Conservation (phyloP, 225 moss, liverwort and hornwort species). For the Straminergon stramineum region DNA sequence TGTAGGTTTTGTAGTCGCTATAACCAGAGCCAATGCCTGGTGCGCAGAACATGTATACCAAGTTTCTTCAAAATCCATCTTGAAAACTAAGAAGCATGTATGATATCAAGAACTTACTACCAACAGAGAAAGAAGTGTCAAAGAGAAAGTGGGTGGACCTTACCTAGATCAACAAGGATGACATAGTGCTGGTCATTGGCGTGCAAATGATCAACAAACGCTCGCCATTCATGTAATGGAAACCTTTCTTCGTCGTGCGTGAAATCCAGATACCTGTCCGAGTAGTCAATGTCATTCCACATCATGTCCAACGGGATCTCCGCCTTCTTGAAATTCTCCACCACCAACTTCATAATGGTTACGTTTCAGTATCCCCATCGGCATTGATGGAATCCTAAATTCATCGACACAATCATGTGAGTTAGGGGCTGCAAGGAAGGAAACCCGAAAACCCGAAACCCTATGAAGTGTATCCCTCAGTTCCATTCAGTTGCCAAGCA, state of each 20-base stretch:
- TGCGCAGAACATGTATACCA: not conserved
- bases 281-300: slow-evolving; percentile 93
- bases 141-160: not conserved
- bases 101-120: not conserved
- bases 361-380: slow-evolving; percentile 76
- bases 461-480: not conserved
- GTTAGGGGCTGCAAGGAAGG: not conserved
- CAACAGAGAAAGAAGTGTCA: not conserved
- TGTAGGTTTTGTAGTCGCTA: slow-evolving; percentile 36
- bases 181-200: slow-evolving; percentile 58
- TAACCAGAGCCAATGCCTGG: slow-evolving; percentile 36
- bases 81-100: too few species aligned
- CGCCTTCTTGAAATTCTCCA: slow-evolving; percentile 61
- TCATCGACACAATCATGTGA: not conserved
- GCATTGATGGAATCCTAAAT: slow-evolving; percentile 74
- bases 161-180: slow-evolving; percentile 70
- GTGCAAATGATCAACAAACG: slow-evolving; percentile 56
- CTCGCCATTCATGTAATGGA: slow-evolving; percentile 32
- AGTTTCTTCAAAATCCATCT: not conserved
- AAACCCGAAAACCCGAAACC: too few species aligned
- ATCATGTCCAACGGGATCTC: slow-evolving; percentile 69
- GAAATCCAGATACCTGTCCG: slow-evolving; percentile 61
- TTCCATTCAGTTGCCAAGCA: not conserved
- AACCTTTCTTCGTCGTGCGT: slow-evolving; percentile 63
- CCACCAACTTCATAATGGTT: slow-evolving; percentile 35